phyloP scores from a whole-genome alignment of 2,329 filamentous ascomycete genomes.

The Mycogone perniciosa region DNA sequence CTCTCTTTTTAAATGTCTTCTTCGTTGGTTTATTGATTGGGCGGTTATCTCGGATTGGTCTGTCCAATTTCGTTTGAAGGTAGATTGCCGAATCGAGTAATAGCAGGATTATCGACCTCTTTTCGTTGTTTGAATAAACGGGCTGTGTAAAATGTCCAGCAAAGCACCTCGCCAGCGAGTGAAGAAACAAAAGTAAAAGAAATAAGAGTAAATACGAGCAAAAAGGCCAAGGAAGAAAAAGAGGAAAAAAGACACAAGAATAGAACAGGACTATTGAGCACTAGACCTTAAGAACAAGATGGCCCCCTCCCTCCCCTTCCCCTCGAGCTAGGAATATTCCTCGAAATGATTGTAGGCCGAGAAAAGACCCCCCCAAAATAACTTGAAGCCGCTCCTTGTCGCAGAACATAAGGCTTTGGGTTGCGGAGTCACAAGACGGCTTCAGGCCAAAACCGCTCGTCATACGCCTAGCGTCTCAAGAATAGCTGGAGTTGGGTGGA shows the following conservation, averaged over 20 bases:
- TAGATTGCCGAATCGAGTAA: too few species aligned
- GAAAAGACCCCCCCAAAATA: too few species aligned
- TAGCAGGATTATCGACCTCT: not conserved
- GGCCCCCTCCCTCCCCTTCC: too few species aligned
- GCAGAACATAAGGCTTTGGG: not conserved
- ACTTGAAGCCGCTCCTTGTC: not conserved
- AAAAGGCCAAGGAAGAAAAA: constrained; percentile 3
- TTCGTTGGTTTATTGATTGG: not conserved
- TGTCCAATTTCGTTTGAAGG: too few species aligned
- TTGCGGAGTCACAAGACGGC: not conserved
- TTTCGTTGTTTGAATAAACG: not conserved
- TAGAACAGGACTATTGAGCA: not conserved
- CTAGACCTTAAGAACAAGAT: too few species aligned
- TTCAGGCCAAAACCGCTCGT: not conserved
- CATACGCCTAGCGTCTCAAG: constrained; percentile 12
- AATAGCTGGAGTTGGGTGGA: not conserved
- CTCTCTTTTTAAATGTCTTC: not conserved
- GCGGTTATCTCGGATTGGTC: too few species aligned
- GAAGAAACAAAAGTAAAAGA: not conserved
- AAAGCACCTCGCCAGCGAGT: constrained; percentile 11
- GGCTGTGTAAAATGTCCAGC: too few species aligned
- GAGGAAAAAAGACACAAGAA: not conserved
- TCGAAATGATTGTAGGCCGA: too few species aligned
- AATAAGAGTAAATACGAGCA: not conserved
- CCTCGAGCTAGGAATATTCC: too few species aligned